These are phyloP conservation scores for Phellopilus nigrolimitatus DNA, from an alignment of 1,284 basidiomycete genomes.

Conservation along the genomic window DNA sequence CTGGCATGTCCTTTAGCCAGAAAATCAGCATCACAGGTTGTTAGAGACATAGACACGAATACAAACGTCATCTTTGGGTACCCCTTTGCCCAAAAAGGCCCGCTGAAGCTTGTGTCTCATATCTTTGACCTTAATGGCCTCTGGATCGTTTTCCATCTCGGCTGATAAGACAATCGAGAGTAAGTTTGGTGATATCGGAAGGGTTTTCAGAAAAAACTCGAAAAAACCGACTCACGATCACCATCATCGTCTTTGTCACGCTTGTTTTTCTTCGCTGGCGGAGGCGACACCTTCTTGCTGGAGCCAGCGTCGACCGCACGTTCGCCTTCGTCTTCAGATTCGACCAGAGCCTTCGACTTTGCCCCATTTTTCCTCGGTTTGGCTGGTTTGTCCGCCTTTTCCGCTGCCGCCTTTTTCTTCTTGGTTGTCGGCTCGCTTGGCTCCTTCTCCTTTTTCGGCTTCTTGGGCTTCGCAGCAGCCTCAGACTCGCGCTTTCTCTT, in stretches of 20 bases:
- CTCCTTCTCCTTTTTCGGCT: conserved; percentile 68
- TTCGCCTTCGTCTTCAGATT: conserved; percentile 65
- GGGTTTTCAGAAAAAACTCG: conserved; percentile 7
- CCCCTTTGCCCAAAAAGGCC: conserved; percentile 66
- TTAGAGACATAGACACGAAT: conserved; percentile 12
- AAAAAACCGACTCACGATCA: conserved; percentile 36
- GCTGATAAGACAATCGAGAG: conserved; percentile 27
- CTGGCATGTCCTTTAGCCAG: conserved; percentile 65
- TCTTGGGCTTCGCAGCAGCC: conserved; percentile 41
- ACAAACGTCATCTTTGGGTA: conserved; percentile 48
- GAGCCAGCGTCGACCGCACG: conserved; percentile 44
- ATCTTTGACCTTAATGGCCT: conserved; percentile 73
- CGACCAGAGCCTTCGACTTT: conserved; percentile 62
- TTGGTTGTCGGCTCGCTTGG: conserved; percentile 37
- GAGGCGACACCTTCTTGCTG: conserved; percentile 53
- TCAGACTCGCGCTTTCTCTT: conserved; percentile 51
- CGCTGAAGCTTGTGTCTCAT: conserved; percentile 92
- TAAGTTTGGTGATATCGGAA: conserved; percentile 2
- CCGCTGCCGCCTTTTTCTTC: conserved; percentile 35
- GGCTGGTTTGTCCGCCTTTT: conserved; percentile 35
- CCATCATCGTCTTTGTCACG: conserved; percentile 55
- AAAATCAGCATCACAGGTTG: conserved; percentile 15
- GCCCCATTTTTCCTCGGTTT: conserved; percentile 55
- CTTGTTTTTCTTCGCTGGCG: conserved; percentile 63
- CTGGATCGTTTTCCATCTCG: conserved; percentile 56